Conservation (phyloP, 2,329 filamentous ascomycete genomes). For the Fusarium sp. region DNA sequence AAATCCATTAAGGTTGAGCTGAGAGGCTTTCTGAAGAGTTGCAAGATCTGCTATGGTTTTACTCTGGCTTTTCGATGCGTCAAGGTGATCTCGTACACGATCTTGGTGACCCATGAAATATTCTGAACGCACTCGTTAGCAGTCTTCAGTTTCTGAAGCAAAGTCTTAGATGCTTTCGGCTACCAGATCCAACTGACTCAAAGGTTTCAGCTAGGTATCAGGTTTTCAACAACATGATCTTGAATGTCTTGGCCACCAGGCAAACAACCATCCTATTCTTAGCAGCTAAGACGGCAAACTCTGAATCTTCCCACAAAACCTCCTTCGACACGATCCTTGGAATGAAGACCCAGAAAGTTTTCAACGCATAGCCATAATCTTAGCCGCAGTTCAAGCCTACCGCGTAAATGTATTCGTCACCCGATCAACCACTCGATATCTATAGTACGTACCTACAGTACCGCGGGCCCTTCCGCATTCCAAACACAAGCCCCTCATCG, state of each 20-base stretch:
- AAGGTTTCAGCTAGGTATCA: background rate
- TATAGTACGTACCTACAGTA: constrained; percentile 9
- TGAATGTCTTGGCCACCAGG: background rate
- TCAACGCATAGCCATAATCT: background rate
- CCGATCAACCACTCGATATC: constrained; percentile 9
- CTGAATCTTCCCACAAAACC: background rate
- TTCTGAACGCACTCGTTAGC: no score
- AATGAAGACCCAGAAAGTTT: constrained; percentile 1
- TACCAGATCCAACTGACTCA: background rate
- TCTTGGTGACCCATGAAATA: background rate
- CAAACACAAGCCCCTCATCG: background rate
- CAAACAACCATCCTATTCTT: constrained; percentile 15
- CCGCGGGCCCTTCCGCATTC: constrained; percentile 17
- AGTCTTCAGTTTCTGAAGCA: background rate
- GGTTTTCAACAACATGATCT: background rate
- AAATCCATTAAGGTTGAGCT: background rate
- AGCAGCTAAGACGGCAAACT: background rate
- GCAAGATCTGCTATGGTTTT: background rate
- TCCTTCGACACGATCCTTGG: background rate
- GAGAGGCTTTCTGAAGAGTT: background rate
- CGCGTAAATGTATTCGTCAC: background rate
- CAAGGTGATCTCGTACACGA: background rate
- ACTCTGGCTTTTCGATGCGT: background rate
- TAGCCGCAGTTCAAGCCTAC: background rate
- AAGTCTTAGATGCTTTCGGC: background rate